A percentile compares a stretch with the other conserved stretches of the same genome.
These are phyloP conservation scores for Pseudopyricularia javanii DNA, from an alignment of 2,329 filamentous ascomycete species.

Conservation along the genomic window DNA sequence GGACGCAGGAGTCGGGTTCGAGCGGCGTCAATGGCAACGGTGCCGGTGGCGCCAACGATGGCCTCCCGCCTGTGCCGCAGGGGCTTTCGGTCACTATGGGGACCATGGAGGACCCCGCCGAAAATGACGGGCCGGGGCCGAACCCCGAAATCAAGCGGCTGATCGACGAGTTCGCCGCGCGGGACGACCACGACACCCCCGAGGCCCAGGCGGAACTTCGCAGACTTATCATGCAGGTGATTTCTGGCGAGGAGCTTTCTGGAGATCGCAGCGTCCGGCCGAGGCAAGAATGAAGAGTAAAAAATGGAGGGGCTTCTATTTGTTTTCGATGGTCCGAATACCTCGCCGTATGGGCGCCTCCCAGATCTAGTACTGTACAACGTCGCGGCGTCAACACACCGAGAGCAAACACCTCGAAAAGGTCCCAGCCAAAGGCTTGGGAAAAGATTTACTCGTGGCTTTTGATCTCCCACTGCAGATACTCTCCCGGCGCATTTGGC, in stretches of 20 bases:
- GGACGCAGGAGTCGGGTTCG: constrained; percentile 15
- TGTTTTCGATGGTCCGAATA: too few relatives aligned
- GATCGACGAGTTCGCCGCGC: constrained; percentile 78
- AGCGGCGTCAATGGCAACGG: not conserved
- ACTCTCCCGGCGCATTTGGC: constrained; percentile 35
- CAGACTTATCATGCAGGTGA: constrained; percentile 66
- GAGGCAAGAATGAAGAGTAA: constrained; percentile 37
- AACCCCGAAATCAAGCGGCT: constrained; percentile 74
- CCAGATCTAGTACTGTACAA: too few relatives aligned
- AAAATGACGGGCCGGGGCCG: constrained; percentile 48
- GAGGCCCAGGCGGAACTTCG: constrained; percentile 70
- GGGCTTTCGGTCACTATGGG: constrained; percentile 70
- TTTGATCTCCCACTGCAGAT: constrained; percentile 48
- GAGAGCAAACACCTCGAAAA: not conserved
- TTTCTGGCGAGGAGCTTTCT: constrained; percentile 52
- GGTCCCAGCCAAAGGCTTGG: not conserved
- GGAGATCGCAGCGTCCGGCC: constrained; percentile 53
- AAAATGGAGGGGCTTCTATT: too few relatives aligned
- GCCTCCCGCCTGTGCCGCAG: constrained; percentile 54
- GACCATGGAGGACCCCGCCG: constrained; percentile 48
- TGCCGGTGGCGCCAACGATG: constrained; percentile 2
- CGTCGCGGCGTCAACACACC: too few relatives aligned
- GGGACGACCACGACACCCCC: constrained; percentile 72
- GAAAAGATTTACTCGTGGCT: constrained; percentile 23
- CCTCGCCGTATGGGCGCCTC: too few relatives aligned